phyloP scores from a whole-genome alignment of 345 rosid genomes.

The Eucalyptus pumila region DNA sequence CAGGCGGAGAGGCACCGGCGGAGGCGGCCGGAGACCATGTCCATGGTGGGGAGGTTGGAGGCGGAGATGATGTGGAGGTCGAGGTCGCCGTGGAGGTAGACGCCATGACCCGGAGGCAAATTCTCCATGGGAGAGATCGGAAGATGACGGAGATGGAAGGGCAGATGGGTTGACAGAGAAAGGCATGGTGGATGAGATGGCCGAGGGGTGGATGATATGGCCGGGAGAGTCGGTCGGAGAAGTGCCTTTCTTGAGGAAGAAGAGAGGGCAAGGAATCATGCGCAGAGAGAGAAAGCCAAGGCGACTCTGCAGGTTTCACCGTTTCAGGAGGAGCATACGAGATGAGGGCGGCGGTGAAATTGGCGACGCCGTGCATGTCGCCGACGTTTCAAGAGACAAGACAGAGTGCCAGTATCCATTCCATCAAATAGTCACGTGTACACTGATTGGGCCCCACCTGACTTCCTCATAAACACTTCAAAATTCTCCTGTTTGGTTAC shows the following conservation, averaged over 20 bases:
- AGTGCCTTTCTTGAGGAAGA: not conserved
- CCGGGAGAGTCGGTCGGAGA: not conserved
- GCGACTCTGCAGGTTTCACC: not conserved
- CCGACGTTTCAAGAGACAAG: not conserved
- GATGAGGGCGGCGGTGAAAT: not conserved
- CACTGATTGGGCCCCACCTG: not conserved
- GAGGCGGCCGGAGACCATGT: slow-evolving; percentile 29
- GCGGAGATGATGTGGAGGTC: slow-evolving; percentile 56
- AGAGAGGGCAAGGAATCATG: not conserved
- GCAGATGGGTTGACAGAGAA: not conserved
- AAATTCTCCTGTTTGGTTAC: not conserved
- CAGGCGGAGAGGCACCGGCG: slow-evolving; percentile 38
- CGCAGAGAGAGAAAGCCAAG: not conserved
- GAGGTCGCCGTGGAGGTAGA: slow-evolving; percentile 68
- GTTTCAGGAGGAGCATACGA: not conserved
- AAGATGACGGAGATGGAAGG: not conserved
- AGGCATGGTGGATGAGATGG: not conserved
- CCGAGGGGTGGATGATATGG: not conserved
- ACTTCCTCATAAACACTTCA: not conserved
- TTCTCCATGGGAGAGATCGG: not conserved
- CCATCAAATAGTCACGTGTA: not conserved
- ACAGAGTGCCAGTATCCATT: not conserved
- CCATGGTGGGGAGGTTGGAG: slow-evolving; percentile 58
- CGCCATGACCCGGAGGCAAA: not conserved
- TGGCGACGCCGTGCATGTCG: not conserved